Evolutionary conservation across 1,284 basidiomycete genomes (phyloP), one percentile per base, ranked within the genome.

Genomic region (Trichosporon asahii): DNA sequence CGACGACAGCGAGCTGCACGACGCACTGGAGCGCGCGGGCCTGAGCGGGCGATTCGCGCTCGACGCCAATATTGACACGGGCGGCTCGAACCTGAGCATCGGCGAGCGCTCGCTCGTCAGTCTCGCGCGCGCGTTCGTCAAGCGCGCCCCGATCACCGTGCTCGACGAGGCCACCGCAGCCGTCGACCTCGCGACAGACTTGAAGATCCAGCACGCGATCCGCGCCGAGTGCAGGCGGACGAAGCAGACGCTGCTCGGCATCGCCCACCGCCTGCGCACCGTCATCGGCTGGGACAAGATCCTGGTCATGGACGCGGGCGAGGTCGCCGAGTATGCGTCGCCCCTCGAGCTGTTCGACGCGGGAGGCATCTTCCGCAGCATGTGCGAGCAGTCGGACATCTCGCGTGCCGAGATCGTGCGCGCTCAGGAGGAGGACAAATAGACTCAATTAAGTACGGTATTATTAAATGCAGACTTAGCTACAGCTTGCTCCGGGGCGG

Each of bases 281-380:
- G 92, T 94, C 76, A 86, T 94, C 61, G 87, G 87, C 0, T 93
- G 92, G 79, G 91, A 93, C 79, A 85, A 89, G 5, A 90, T 93
- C 68, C 85, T 86, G 7, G 86, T 87, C 21, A 84, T 95, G 73
- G 89, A 92, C 73, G 85, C 87, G 8, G 92, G 92, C 0, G 82
- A 82, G 23, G 87, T 93, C 1, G 73, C 89, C 86, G 90, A 91
- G 84, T 90, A 90, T 76, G 91, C 90, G 75, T 87, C 88, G 0
- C 91, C 91, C 0, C 77, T 87, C 33, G 85, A 84, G 25, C 84
- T 93, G 11, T 92, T 87, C 79, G 84, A 86, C 63, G 78, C 76
- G 3, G 84, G 84, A 37, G 87, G 90, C 15, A 85, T 90, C 65
- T 92, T 92, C 85, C 86, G 87, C 25, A 85, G 85, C 12, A 88